Evolutionary conservation across 176 grass and related monocot genomes (phyloP), one percentile per base, ranked within the genome.

Genomic region (Paspalum notatum): DNA sequence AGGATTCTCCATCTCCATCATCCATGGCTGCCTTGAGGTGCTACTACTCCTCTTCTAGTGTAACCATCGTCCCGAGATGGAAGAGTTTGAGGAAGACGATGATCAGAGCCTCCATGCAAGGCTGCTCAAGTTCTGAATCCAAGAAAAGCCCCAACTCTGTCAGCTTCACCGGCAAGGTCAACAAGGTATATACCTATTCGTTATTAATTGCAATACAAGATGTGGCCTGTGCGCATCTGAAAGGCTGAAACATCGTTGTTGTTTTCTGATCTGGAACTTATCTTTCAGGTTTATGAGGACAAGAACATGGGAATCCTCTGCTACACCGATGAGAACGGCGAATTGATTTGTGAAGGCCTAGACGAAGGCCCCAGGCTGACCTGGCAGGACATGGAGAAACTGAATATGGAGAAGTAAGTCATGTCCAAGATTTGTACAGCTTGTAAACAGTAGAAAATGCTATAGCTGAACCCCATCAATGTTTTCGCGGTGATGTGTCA

Each of bases 281-380:
- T 5, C 43, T 79, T 55, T 53, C 52, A 92, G 93, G 72, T 90
- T 64, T 90, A 76, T 71, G 93, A 92, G 32, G 82, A 92, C 68
- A 81, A 81, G 82, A 77, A 18, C 52, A 79, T 75, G 70, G 87
- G 82, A 46, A 86, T 95, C 69, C 22, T 88, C 13, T 85, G 82
- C 46, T 95, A 86, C 76, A 88, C 18, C 6, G 75, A 95, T 32
- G 57, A 80, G 59, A 88, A 20, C 0, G 85, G 93, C 4, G 82
- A 95, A 66, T 50, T 83, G 64, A 41, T 92, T 7, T 95, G 80
- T 1, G 90, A 92, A 46, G 93, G 85, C 5, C 54, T 85, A 10
- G 93, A 90, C 21, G 87, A 95, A 85, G 89, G 84, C 10, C 89
- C 87, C 1, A 75, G 84, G 18, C 50, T 87, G 25, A 86, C 83